Evolutionary conservation across 306 rosid genomes (phyloP), one percentile per base, ranked within the genome.

Genomic region (Vicia villosa): DNA sequence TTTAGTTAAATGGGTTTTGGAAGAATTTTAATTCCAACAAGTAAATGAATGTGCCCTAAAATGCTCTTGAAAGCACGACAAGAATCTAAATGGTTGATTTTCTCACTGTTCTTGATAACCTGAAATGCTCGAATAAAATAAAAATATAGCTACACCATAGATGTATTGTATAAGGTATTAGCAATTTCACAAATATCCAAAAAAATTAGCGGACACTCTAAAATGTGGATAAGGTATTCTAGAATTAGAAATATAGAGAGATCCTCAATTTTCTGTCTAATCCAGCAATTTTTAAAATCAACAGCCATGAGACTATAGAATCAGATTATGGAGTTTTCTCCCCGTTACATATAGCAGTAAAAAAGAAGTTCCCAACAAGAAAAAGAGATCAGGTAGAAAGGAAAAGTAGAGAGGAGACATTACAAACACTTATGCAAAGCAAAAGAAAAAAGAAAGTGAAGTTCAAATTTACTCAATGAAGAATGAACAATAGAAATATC

Each of bases 271-370:
- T 55, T 43, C 47, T 9, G 24, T 14, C 13, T 34, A 32, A 42
- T 57, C 59, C 51, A 3, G 51, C 56, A 30, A 21, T 8, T 55
- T 46, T 54, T 68, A 40, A 50, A 56, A 47, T 26, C 30, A 56
- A 36, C 22, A 28, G 6, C 55, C 45, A 32, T 32, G 68, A 26
- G 76, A 15, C 52, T 14, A 8, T 38, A 12, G 40, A 66, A 38
- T 59, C 79, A 77, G 37, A 46, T n/a, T 55, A 49, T 19, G 47
- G 20, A 61, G 55, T 21, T 49, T 76, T 63, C 43, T 74, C 58
- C 80, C 3, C n/a, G 51, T 46, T 13, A 71, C 9, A 34, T 26
- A 52, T 17, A 38, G 19, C 43, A 66, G 8, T 9, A 32, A 59
- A 15, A 32, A 20, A 32, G 41, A 16, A 24, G n/a, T 73, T 66